Conservation (phyloP, 2,329 filamentous ascomycete genomes). For the Thelonectria discophora region DNA sequence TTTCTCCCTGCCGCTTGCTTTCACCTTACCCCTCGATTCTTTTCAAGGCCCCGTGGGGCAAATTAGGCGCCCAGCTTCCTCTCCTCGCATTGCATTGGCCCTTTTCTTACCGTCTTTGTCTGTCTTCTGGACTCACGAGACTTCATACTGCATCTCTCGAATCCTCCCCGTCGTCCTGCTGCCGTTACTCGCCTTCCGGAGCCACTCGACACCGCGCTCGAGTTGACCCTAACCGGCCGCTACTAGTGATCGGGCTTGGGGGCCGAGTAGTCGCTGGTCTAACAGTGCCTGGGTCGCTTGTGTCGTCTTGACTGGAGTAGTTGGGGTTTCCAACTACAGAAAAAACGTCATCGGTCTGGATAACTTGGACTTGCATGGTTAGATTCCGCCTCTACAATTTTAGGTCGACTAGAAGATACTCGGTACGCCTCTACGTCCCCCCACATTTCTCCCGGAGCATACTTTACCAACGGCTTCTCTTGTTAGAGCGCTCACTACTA, state of each 20-base stretch:
- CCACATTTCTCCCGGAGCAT: neutral
- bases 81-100: conserved; percentile 13
- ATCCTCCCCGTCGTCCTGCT: neutral
- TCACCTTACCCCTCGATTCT: conserved; percentile 17
- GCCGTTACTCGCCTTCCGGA: neutral
- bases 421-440: conserved; percentile 3
- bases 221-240: conserved; percentile 22
- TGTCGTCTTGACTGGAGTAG: conserved; percentile 26
- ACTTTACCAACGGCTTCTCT: neutral
- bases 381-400: neutral
- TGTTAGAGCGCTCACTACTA: conserved; percentile 1
- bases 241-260: conserved; percentile 21
- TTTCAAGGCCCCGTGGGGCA: conserved; percentile 18
- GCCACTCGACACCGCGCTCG: conserved; percentile 17
- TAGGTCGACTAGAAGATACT: conserved; percentile 1
- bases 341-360: conserved; percentile 6
- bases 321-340: conserved; percentile 9
- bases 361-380: conserved; percentile 14
- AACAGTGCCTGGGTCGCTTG: conserved; percentile 27
- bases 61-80: conserved; percentile 15
- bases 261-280: conserved; percentile 16
- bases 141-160: conserved; percentile 1
- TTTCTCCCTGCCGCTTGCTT: conserved; percentile 13
- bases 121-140: conserved; percentile 11
- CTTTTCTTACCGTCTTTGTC: conserved; percentile 8